Evolutionary conservation across 78 protist genomes (phyloP).

Genomic region (Emiliania huxleyi): DNA sequence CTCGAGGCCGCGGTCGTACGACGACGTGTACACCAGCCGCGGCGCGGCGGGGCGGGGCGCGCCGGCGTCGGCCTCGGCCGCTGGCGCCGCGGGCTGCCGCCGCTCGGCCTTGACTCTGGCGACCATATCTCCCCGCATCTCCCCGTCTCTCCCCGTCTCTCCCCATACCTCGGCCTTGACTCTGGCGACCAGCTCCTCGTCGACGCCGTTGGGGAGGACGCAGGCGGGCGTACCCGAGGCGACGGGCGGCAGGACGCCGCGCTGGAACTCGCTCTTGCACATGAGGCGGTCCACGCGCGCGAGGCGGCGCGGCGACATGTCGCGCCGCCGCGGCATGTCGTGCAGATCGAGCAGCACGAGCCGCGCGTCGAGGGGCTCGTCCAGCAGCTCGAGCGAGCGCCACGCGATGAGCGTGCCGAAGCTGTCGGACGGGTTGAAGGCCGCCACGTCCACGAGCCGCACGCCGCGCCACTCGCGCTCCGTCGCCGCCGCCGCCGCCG

Average conservation of each 20-base stretch:
- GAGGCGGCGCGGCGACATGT: not conserved
- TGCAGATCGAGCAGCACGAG: not conserved
- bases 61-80: not conserved
- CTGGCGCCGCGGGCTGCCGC: too few relatives aligned
- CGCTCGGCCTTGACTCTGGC: not conserved
- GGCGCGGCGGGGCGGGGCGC: not conserved
- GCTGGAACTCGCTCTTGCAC: not conserved
- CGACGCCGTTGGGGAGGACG: not conserved
- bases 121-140: not conserved
- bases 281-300: not conserved
- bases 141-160: not conserved
- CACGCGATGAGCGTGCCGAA: not conserved
- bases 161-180: not conserved
- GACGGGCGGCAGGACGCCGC: not conserved
- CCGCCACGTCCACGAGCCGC: not conserved
- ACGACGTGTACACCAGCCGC: not conserved
- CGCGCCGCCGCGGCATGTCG: not conserved
- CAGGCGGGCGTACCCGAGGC: not conserved
- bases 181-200: not conserved
- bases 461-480: not conserved
- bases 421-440: not conserved
- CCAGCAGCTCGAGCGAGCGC: not conserved
- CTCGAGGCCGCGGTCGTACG: constrained; percentile 12
- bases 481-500: not conserved
- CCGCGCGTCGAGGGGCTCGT: not conserved